phyloP scores from a whole-genome alignment of 345 rosid genomes.

The Hibiscus tridactylites region DNA sequence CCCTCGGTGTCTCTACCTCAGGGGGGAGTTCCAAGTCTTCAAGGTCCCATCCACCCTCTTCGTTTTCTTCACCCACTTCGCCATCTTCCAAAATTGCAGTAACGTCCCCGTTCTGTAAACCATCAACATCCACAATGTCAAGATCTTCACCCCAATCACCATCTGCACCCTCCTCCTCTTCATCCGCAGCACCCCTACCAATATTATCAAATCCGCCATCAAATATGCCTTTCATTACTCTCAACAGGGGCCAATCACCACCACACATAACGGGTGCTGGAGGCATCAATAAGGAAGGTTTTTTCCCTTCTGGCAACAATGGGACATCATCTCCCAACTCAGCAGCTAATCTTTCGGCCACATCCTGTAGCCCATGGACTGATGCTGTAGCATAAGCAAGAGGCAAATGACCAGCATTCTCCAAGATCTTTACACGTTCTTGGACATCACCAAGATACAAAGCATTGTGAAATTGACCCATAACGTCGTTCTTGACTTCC shows the following conservation, averaged over 20 bases:
- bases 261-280: constrained; percentile 67
- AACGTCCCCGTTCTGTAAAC: constrained; percentile 52
- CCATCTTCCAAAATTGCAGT: constrained; percentile 51
- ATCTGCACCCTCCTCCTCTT: constrained; percentile 62
- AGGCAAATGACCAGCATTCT: constrained; percentile 82
- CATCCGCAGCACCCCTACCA: constrained; percentile 47
- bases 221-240: constrained; percentile 90
- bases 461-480: constrained; percentile 97
- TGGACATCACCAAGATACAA: constrained; percentile 79
- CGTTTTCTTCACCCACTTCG: constrained; percentile 59
- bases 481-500: constrained; percentile 81
- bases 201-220: constrained; percentile 72
- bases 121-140: constrained; percentile 61
- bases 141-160: constrained; percentile 90
- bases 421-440: constrained; percentile 83
- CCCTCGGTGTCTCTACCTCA: constrained; percentile 71
- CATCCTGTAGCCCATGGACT: constrained; percentile 66
- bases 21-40: constrained; percentile 90
- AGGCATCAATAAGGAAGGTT: constrained; percentile 68
- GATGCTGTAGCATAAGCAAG: constrained; percentile 83
- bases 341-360: constrained; percentile 59
- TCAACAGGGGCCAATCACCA: constrained; percentile 95
- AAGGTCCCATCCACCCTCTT: constrained; percentile 90
- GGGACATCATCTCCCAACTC: constrained; percentile 76
- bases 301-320: constrained; percentile 59